Percentiles rank a stretch among this genome's conserved stretches.
phyloP scores from a whole-genome alignment of 768 basidiomycete species.

The Boletus barrowsii region DNA sequence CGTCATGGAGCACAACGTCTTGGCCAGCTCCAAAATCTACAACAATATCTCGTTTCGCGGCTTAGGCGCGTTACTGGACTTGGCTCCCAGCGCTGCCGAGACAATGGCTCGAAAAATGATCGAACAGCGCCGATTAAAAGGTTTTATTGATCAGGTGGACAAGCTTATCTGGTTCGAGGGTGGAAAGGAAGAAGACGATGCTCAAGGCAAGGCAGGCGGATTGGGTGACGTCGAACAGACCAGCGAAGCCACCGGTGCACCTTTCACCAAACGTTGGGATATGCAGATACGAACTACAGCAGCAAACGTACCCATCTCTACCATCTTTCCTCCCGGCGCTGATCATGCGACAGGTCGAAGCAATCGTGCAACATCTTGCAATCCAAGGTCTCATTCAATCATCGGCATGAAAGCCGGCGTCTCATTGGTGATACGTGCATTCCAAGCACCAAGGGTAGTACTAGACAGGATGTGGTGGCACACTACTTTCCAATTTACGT shows the following conservation, averaged over 20 bases:
- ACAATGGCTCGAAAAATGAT: constrained; percentile 99
- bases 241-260: constrained; percentile 83
- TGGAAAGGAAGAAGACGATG: constrained; percentile 81
- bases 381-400: constrained; percentile 62
- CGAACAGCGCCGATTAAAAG: constrained; percentile 90
- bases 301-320: constrained; percentile 60
- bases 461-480: constrained; percentile 37
- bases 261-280: constrained; percentile 96
- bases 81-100: constrained; percentile 91
- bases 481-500: constrained; percentile 57
- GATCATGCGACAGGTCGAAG: constrained; percentile 58
- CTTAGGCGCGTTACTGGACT: constrained; percentile 83
- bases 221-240: constrained; percentile 84
- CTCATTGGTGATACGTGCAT: constrained; percentile 10
- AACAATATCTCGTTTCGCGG: constrained; percentile 96
- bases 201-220: constrained; percentile 92
- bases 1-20: constrained; percentile 97
- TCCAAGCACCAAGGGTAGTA: constrained; percentile 20
- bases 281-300: constrained; percentile 86
- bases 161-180: constrained; percentile 92
- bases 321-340: background rate
- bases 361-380: constrained; percentile 79
- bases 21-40: constrained; percentile 95
- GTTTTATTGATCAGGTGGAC: constrained; percentile 94
- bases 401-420: constrained; percentile 17